A percentile compares a stretch with the other conserved stretches of the same genome.
Evolutionary conservation across 2,329 filamentous ascomycete genomes (phyloP).

Genomic region (Cordyceps fumosorosea): DNA sequence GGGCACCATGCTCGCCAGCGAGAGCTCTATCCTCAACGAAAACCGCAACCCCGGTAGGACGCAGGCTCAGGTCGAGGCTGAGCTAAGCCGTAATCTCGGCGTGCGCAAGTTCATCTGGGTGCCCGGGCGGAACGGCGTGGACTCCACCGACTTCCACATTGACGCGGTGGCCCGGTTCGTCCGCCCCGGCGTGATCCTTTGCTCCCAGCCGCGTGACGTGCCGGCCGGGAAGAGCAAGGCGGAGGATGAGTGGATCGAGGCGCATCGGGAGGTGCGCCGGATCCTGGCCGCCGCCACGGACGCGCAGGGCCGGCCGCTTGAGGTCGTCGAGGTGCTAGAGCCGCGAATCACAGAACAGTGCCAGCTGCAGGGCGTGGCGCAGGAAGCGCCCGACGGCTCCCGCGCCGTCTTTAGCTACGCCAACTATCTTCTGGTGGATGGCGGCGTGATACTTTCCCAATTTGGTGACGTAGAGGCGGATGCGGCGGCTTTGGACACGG

Average conservation of each 20-base stretch:
- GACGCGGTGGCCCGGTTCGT: conserved; percentile 12
- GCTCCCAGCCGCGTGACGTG: not conserved
- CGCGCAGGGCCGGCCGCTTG: not conserved
- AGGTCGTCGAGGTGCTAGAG: conserved; percentile 3
- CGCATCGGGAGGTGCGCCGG: not conserved
- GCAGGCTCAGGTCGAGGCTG: conserved; percentile 4
- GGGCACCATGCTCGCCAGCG: conserved; percentile 10
- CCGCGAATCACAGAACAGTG: not conserved
- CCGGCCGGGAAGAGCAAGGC: not conserved
- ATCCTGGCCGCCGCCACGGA: conserved; percentile 1
- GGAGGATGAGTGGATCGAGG: not conserved
- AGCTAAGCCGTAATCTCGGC: conserved; percentile 11
- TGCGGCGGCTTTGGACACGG: not conserved
- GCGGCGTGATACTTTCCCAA: conserved; percentile 9
- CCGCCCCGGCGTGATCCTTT: conserved; percentile 3
- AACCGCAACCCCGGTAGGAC: conserved; percentile 12
- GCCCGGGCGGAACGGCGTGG: conserved; percentile 1
- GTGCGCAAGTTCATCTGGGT: conserved; percentile 13
- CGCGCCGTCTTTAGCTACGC: conserved; percentile 2
- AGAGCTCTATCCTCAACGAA: conserved; percentile 13
- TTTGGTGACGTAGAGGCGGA: conserved; percentile 6
- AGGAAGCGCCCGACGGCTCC: not conserved
- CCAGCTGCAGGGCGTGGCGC: not conserved
- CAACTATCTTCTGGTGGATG: conserved; percentile 5
- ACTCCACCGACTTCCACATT: conserved; percentile 13